A percentile compares a stretch with the other conserved stretches of the same genome.
Conservation (phyloP, 2,329 filamentous ascomycete species). For the Fusarium subtropicale region DNA sequence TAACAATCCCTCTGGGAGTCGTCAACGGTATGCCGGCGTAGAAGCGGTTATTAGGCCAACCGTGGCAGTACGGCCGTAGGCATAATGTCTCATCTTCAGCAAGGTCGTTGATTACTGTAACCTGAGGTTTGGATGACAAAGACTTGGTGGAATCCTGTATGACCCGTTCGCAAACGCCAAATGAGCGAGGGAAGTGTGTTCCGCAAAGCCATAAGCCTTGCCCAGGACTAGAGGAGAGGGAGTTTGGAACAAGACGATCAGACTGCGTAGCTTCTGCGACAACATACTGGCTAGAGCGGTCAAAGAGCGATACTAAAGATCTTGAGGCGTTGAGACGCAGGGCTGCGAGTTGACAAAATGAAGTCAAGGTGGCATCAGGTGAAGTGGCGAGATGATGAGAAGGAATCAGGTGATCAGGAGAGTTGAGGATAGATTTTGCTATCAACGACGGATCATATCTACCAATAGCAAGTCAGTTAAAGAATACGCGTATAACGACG, state of each 20-base stretch:
- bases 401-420: not conserved
- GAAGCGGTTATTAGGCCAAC: constrained; percentile 1
- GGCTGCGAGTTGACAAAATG: constrained; percentile 3
- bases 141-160: accelerated
- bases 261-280: not conserved
- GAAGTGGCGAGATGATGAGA: not conserved
- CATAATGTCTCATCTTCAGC: not conserved
- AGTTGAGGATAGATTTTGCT: not conserved
- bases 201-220: constrained; percentile 6
- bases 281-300: not conserved
- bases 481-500: accelerated
- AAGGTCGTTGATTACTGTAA: not conserved
- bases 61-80: not conserved
- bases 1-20: not conserved
- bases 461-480: not conserved
- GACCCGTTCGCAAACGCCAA: constrained; percentile 7
- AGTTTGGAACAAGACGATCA: not conserved
- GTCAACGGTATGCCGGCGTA: not conserved
- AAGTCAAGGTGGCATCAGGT: not conserved
- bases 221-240: accelerated
- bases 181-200: not conserved
- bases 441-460: constrained; percentile 4
- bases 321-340: not conserved
- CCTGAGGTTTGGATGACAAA: accelerated
- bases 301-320: not conserved